phyloP scores from a whole-genome alignment of 2,329 filamentous ascomycete species.

The Ophiocordyceps camponoti-saundersi region DNA sequence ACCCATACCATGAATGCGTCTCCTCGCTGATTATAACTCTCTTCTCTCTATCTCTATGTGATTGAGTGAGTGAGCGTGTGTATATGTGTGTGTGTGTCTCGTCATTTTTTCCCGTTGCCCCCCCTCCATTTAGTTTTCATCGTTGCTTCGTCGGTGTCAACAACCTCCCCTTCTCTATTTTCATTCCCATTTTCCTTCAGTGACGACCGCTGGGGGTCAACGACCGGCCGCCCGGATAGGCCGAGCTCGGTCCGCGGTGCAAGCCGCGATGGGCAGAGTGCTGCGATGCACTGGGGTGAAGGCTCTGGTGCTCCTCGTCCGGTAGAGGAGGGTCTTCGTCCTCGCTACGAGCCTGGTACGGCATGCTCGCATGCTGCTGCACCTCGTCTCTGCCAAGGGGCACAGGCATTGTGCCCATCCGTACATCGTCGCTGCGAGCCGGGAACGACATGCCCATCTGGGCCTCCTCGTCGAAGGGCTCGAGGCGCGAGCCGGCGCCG shows the following conservation, averaged over 20 bases:
- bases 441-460: constrained; percentile 16
- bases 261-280: constrained; percentile 1
- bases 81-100: neutral
- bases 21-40: no score
- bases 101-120: neutral
- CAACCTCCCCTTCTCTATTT: neutral
- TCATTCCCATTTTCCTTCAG: neutral
- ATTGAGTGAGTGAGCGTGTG: no score
- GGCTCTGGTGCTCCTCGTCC: constrained; percentile 5
- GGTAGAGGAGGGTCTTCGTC: neutral
- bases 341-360: neutral
- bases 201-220: constrained; percentile 3
- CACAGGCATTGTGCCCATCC: neutral
- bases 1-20: no score
- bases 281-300: constrained; percentile 4
- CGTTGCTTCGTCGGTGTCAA: neutral
- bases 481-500: constrained; percentile 14
- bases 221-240: constrained; percentile 1
- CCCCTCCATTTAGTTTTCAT: neutral
- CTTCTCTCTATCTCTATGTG: no score
- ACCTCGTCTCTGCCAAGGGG: neutral
- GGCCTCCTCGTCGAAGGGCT: constrained; percentile 26
- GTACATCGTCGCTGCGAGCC: constrained; percentile 12
- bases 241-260: constrained; percentile 3
- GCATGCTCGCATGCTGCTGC: neutral